Evolutionary conservation across 73 alveolate genomes (phyloP), one percentile per base, ranked within the genome.

Genomic region (Stentor coeruleus): DNA sequence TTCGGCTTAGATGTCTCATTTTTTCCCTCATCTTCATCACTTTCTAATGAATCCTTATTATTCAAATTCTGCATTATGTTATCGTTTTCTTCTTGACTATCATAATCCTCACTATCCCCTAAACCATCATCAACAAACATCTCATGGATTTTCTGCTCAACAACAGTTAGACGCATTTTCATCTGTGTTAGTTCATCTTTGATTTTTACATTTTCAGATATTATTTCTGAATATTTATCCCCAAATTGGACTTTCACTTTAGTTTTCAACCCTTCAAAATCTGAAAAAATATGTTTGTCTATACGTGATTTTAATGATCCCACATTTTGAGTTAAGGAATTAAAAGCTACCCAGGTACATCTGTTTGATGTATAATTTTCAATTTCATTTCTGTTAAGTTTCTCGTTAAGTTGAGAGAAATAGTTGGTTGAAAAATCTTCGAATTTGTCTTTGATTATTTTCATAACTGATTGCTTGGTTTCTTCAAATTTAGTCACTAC

Each of bases 211-310:
- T 20, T 0, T 40, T 0, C 33, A 40, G 1, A 28, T 26, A 66
- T 66, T 20, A 66, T 20, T 66, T 66, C 37, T 20, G 37, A 28
- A 11, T 66, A 20, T 40, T 20, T 66, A 1, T 2, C 0, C 26
- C 79, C 37, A 0, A 66, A 66, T 26, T 66, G n/a, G n/a, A 66
- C 37, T 66, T 66, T 66, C 40, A 66, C 39, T 33, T 66, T 66
- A 14, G 41, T 66, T 33, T 66, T 66, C 41, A 66, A 33, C 1
- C 40, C 79, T 66, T 66, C 79, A 2, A 66, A 66, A 40, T 66
- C 79, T 26, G 79, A 66, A 31, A 20, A 66, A 20, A 66, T 66
- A 40, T 66, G 79, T 40, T 66, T 66, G n/a, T 66, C 79, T 28
- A 66, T 37, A 20, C n/a, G n/a, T 20, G n/a, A 20, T 20, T 66